Evolutionary conservation across 73 alveolate species (phyloP), one percentile per base, ranked within the genome.

Genomic region (Paramecium sonneborni): DNA sequence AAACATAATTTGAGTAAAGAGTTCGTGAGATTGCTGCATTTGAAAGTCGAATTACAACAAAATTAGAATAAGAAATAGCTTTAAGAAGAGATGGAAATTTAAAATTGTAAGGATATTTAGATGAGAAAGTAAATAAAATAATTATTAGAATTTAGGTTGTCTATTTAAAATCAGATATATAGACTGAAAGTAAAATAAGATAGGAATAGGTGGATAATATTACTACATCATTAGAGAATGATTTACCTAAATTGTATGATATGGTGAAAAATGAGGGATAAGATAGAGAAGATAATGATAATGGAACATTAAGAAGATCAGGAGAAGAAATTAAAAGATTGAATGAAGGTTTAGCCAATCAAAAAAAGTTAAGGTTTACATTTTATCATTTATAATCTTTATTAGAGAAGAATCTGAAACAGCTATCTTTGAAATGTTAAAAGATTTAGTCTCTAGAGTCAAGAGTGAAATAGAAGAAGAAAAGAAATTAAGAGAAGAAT

Each of bases 361-460:
- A 88, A 88, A 88, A 88, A 44, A 70, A 43, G 12, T 46, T 79
- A 43, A 43, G 90, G 69, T 79, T 10, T 10, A 79, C 8, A 20
- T 12, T 15, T 5, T 0, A 3, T 72, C 2, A 72, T 72, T 28
- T 5, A 62, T 30, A 34, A 4, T 1, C 0, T 0, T 26, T 24
- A 20, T 93, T 26, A 95, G 99, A 88, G 99, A 98, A 82, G 98
- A 96, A 91, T 95, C 98, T 23, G 99, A 98, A 92, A 98, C 98
- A 85, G 92, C 97, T 20, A 97, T 98, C 43, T 88, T 98, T 35
- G 99, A 95, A 85, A 94, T 96, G 97, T 96, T 97, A 18, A 97
- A 96, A 85, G 97, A 89, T 43, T 91, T 96, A 94, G 98, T 97
- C 26, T 95, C 93, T 57, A 96, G 97, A 88, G 95, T 97, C 57